Evolutionary conservation across 129 eudicot genomes (phyloP), one percentile per base, ranked within the genome.

Genomic region (Helianthus tuberosus): DNA sequence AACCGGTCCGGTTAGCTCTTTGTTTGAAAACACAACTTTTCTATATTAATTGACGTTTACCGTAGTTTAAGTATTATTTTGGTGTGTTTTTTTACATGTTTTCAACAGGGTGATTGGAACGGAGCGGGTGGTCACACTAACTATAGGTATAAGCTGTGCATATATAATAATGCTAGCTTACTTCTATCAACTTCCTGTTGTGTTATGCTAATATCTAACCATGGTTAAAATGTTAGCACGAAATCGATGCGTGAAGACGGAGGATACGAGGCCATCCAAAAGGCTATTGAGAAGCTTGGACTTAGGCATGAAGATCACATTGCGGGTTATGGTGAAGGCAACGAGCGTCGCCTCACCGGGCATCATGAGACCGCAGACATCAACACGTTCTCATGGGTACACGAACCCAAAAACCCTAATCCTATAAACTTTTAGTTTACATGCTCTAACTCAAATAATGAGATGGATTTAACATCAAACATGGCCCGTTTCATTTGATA

Each of bases 61-160:
- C 61, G 0, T 16, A 8, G 20, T 7, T 17, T 17, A 16, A 54
- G 32, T 17, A 12, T 59, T 25, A 38, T 49, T 11, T 44, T 14
- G 15, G 32, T 17, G 29, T 53, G 5, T 11, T 59, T 58, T 57
- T 32, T 36, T 1, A 39, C 51, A 16, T 49, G 43, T 46, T 82
- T 75, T 12, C 49, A 54, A 66, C 82, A 92, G 98, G 98, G 98
- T 64, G 98, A 93, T 51, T 93, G 98, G 98, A 93, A 87, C 54
- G 96, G 96, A 6, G 96, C 98, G 1, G 96, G 92, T 65, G 87
- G 84, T 63, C 95, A 93, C 84, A 84, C 90, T 2, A 93, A 89
- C 68, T 89, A 85, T 79, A 93, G 96, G 98, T 92, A 65, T 64
- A 39, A 57, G 49, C 38, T 6, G 15, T 1, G 12, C n/a, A 25